Evolutionary conservation across 2,329 filamentous ascomycete species (phyloP), one percentile per base, ranked within the genome.

Genomic region (Alternaria tenuissima): DNA sequence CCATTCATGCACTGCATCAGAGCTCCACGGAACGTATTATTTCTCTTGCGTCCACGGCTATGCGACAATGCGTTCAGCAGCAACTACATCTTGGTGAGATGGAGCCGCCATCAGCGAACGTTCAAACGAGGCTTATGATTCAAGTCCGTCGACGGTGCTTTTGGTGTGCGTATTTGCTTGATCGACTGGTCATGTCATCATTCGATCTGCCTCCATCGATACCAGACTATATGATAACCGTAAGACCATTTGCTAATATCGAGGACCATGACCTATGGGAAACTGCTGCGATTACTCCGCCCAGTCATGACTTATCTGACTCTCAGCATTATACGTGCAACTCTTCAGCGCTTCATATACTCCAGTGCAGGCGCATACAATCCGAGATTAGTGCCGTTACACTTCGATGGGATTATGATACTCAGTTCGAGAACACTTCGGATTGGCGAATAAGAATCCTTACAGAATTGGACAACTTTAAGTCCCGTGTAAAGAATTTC

Each of bases 11-110:
- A 34, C 42, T 69, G 20, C 65, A 67, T 34, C 60, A 63, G 57
- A 67, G 64, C 58, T 69, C 66, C 6, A 67, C 66, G 5, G 64
- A 69, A 42, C 64, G 64, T 14, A 67, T 69, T 24, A 65, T 69
- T 16, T 63, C 62, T 22, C 48, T 65, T 14, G 56, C 61, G 6
- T 68, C 65, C 14, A 68, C 63, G 3, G 64, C 63, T 18, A 64
- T 66, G 36, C 54, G 66, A 22, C 64, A 61, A 28, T 69, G 65
- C n/a, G 65, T 68, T 4, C 65, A 64, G 51, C 61, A 64, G 36
- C 66, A 69, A 46, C 49, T 69, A 24, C 66, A 68, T 43, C 57
- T 69, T 8, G 46, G 47, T 14, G 66, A 67, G 41, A 59, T 55
- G 9, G 66, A 69, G 39, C 61, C 63, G 16, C 32, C 38, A 30